A percentile compares a stretch with the other conserved stretches of the same genome.
phyloP scores from a whole-genome alignment of 768 basidiomycete species.

The Termitomyces sp. region DNA sequence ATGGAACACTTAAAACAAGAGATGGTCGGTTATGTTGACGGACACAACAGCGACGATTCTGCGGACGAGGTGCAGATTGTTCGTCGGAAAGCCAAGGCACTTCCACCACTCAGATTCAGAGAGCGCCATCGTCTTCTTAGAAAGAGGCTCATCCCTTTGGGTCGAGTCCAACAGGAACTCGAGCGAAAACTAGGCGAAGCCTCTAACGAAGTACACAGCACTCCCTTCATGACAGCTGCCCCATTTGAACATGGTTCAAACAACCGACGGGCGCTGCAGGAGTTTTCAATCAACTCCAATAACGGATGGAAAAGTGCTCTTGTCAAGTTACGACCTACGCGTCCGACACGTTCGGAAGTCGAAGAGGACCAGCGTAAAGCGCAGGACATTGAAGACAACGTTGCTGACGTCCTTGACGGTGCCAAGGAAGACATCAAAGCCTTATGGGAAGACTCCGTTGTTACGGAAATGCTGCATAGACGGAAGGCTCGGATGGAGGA shows the following conservation, averaged over 20 bases:
- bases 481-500: conserved; percentile 62
- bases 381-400: conserved; percentile 49
- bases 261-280: conserved; percentile 30
- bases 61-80: conserved; percentile 31
- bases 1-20: conserved; percentile 56
- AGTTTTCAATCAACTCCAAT: conserved; percentile 58
- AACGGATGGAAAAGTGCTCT: conserved; percentile 67
- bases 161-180: conserved; percentile 53
- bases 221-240: conserved; percentile 34
- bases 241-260: conserved; percentile 30
- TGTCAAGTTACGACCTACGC: conserved; percentile 45
- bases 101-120: conserved; percentile 47
- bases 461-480: conserved; percentile 56
- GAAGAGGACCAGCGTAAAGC: conserved; percentile 21
- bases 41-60: conserved; percentile 34
- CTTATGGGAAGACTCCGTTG: conserved; percentile 64
- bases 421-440: conserved; percentile 65
- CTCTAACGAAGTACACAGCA: conserved; percentile 45
- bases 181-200: conserved; percentile 59
- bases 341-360: conserved; percentile 22
- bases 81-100: conserved; percentile 31
- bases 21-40: conserved; percentile 39
- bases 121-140: conserved; percentile 61
- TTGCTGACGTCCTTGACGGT: conserved; percentile 53
- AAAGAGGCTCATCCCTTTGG: conserved; percentile 54